Percentiles rank a stretch among this genome's conserved stretches.
phyloP scores from a whole-genome alignment of 345 rosid genomes.

The Draba incana region DNA sequence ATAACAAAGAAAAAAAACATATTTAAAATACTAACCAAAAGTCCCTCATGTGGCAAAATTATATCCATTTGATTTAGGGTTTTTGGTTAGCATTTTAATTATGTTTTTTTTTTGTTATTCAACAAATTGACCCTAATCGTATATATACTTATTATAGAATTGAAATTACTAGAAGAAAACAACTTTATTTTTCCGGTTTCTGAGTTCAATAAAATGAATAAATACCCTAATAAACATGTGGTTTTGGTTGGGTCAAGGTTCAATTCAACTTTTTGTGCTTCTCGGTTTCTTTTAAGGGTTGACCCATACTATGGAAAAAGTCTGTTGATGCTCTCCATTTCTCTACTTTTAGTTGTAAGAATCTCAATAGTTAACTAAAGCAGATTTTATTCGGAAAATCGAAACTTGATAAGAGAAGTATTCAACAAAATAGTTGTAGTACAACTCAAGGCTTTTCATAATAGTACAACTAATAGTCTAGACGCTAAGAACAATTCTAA shows the following conservation, averaged over 20 bases:
- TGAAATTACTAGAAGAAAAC: conserved; percentile 5
- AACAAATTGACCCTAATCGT: too few species aligned
- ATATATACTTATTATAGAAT: too few species aligned
- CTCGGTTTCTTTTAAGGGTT: conserved; percentile 37
- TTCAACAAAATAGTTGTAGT: background rate
- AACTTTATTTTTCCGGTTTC: background rate
- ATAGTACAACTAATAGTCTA: background rate
- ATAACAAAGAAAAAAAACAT: too few species aligned
- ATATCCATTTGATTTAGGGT: too few species aligned
- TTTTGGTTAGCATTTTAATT: too few species aligned
- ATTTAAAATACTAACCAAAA: too few species aligned
- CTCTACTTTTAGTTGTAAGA: conserved; percentile 25
- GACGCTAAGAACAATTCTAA: background rate
- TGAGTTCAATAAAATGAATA: conserved; percentile 22
- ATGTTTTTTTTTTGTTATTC: too few species aligned
- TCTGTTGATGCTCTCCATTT: conserved; percentile 44
- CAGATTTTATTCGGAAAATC: conserved; percentile 27
- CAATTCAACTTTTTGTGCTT: conserved; percentile 31
- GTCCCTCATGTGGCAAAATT: too few species aligned
- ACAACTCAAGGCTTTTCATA: background rate
- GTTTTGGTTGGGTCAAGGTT: conserved; percentile 35
- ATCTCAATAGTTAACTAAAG: conserved; percentile 37
- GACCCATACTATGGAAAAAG: conserved; percentile 29
- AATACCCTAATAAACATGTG: conserved; percentile 28
- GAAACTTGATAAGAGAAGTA: conserved; percentile 9